These are phyloP conservation scores for Anthoceros angustus DNA, from an alignment of 225 moss, liverwort and hornwort species.

Conservation along the genomic window DNA sequence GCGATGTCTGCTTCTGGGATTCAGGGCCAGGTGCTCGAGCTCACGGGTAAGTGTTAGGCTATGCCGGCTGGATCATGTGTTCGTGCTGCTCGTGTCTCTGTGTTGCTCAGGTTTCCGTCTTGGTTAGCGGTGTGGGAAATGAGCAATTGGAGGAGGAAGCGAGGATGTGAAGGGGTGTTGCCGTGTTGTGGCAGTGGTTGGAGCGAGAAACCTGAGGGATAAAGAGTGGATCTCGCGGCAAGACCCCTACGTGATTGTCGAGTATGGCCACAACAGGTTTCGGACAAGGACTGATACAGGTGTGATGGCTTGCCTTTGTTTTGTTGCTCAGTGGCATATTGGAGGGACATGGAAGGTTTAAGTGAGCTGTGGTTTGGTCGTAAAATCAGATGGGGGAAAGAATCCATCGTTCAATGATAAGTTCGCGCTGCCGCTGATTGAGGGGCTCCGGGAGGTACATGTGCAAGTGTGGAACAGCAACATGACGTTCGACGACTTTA, in stretches of 20 bases:
- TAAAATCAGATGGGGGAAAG: constrained; percentile 59
- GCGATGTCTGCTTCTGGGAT: constrained; percentile 5
- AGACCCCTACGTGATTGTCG: constrained; percentile 66
- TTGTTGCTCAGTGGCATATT: background rate
- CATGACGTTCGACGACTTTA: constrained; percentile 57
- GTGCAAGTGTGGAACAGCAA: constrained; percentile 82
- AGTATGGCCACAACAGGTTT: constrained; percentile 42
- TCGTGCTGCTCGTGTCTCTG: background rate
- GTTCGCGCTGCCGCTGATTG: constrained; percentile 56
- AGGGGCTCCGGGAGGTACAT: constrained; percentile 65
- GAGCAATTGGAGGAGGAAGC: background rate
- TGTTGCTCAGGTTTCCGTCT: background rate
- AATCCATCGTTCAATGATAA: constrained; percentile 75
- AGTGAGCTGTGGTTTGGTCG: background rate
- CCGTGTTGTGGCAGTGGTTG: constrained; percentile 37
- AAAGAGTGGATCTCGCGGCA: constrained; percentile 89
- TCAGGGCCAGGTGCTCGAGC: constrained; percentile 16
- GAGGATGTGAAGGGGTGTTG: background rate
- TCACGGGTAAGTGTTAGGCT: constrained; percentile 13
- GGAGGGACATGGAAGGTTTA: background rate
- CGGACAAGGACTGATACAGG: constrained; percentile 69
- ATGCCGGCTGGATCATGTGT: background rate
- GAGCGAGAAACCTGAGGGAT: constrained; percentile 38
- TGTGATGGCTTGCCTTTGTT: constrained; percentile 8
- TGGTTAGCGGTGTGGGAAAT: too few species aligned